phyloP scores from a whole-genome alignment of 306 rosid species.

The Luffa aegyptiaca region DNA sequence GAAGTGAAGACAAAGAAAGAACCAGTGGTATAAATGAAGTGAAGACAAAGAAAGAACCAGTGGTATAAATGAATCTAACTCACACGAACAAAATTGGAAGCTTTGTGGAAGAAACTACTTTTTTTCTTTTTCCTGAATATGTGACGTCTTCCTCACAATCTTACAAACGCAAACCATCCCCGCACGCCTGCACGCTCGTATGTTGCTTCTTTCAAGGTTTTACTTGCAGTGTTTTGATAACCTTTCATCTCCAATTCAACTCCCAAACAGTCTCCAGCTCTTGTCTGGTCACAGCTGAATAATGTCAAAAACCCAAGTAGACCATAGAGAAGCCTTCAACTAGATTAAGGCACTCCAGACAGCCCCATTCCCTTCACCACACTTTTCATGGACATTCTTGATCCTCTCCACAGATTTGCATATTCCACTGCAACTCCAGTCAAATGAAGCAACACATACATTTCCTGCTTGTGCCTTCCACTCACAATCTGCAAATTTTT shows the following conservation, averaged over 20 bases:
- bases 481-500: conserved; percentile 59
- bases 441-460: conserved; percentile 81
- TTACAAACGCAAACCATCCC: not conserved
- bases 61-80: not conserved
- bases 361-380: conserved; percentile 91
- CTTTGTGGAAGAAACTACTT: not conserved
- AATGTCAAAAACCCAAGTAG: not conserved
- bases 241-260: not conserved
- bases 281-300: not conserved
- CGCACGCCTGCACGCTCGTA: not conserved
- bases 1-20: not conserved
- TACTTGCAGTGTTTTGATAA: not conserved
- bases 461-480: conserved; percentile 98
- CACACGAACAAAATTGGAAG: not conserved
- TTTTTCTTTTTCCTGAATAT: not conserved
- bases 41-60: not conserved
- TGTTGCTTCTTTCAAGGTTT: not conserved
- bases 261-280: not conserved
- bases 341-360: conserved; percentile 73
- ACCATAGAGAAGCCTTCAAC: not conserved
- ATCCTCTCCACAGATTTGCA: conserved; percentile 97
- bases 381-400: conserved; percentile 76
- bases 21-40: not conserved
- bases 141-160: not conserved
- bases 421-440: conserved; percentile 99